Evolutionary conservation across 1,139 yeast species (phyloP).

Genomic region (Magnusiomyces tetraspermus): DNA sequence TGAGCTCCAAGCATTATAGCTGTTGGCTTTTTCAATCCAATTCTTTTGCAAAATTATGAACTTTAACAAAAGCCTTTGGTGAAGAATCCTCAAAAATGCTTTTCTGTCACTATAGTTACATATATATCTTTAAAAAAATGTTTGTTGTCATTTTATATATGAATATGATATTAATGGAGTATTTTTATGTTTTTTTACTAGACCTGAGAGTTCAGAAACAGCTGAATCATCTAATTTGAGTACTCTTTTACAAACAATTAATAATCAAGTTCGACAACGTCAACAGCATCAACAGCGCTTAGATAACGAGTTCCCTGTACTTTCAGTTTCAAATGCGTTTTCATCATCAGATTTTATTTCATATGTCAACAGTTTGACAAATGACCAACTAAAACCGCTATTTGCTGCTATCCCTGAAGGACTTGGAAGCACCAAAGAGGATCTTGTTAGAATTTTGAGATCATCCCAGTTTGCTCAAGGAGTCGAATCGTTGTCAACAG

Average conservation of each 20-base stretch:
- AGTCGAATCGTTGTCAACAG: conserved; percentile 38
- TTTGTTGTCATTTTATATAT: background rate
- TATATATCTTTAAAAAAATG: no score
- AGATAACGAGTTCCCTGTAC: conserved; percentile 20
- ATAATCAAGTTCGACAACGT: background rate
- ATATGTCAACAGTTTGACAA: conserved; percentile 36
- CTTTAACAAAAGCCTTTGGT: no score
- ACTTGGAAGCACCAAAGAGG: conserved; percentile 35
- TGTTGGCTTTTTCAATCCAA: no score
- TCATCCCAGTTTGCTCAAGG: conserved; percentile 49
- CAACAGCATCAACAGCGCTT: background rate
- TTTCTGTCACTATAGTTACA: no score
- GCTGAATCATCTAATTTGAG: background rate
- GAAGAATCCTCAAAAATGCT: no score
- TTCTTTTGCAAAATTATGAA: no score
- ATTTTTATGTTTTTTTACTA: background rate
- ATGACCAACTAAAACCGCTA: conserved; percentile 34
- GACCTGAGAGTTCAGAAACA: background rate
- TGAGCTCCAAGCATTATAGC: no score
- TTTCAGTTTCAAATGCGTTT: conserved; percentile 36
- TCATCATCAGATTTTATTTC: conserved; percentile 35
- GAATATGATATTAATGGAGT: background rate
- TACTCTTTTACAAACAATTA: background rate
- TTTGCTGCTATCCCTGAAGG: conserved; percentile 41
- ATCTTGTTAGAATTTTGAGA: conserved; percentile 40